Conservation (phyloP, 805 yeast genomes). For the Starmerella gropengiesseri region DNA sequence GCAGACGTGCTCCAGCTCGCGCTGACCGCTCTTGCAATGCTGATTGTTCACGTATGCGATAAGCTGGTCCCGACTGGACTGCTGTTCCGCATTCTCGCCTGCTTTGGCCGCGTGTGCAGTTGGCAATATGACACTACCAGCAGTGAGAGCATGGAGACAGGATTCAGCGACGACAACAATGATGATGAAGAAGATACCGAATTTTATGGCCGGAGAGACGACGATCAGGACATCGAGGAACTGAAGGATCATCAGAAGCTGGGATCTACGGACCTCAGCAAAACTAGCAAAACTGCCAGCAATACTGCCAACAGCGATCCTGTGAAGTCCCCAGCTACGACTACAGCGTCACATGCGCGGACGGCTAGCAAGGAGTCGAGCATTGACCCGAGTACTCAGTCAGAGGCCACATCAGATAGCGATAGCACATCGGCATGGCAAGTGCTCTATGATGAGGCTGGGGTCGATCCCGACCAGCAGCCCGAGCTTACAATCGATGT, state of each 20-base stretch:
- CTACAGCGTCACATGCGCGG: too few species aligned
- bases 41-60: conserved; percentile 38
- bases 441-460: conserved; percentile 2
- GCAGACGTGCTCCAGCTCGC: conserved; percentile 34
- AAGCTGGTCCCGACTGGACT: conserved; percentile 23
- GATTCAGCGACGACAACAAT: conserved; percentile 4
- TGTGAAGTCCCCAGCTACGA: not conserved
- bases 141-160: not conserved
- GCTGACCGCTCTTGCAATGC: conserved; percentile 33
- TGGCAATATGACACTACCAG: conserved; percentile 26
- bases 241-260: too few species aligned
- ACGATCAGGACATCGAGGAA: too few species aligned
- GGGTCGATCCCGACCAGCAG: conserved; percentile 1
- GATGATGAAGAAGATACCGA: not conserved
- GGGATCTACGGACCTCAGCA: too few species aligned
- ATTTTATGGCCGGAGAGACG: too few species aligned
- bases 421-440: not conserved
- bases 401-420: too few species aligned
- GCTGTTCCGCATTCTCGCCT: conserved; percentile 34
- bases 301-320: not conserved
- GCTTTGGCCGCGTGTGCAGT: conserved; percentile 37
- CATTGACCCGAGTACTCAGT: not conserved
- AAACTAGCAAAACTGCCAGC: too few species aligned
- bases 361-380: not conserved
- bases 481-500: conserved; percentile 22